phyloP scores from a whole-genome alignment of 2,329 filamentous ascomycete species.

The Scedosporium boydii region DNA sequence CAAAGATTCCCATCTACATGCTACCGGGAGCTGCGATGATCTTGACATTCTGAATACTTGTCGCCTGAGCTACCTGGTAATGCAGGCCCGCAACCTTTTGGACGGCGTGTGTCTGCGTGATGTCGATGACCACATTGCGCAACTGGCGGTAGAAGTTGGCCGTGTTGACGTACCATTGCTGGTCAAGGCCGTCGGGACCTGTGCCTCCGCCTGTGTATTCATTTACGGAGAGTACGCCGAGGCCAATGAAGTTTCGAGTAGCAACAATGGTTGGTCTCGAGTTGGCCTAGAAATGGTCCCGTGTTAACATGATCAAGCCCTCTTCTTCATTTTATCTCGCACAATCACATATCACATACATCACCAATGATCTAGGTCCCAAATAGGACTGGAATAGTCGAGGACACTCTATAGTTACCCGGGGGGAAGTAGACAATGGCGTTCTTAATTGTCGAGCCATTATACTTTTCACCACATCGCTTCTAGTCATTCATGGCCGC shows the following conservation, averaged over 20 bases:
- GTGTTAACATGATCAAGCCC: neutral
- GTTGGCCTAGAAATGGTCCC: slow-evolving; percentile 9
- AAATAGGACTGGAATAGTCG: too few relatives aligned
- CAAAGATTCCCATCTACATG: slow-evolving; percentile 14
- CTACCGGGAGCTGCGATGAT: slow-evolving; percentile 3
- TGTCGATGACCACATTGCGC: slow-evolving; percentile 12
- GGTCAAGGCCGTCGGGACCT: slow-evolving; percentile 7
- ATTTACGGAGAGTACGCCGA: slow-evolving; percentile 10
- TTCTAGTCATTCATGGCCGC: too few relatives aligned
- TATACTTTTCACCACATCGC: too few relatives aligned
- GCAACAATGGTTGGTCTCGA: slow-evolving; percentile 7
- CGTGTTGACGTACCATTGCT: slow-evolving; percentile 12
- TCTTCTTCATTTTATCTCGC: too few relatives aligned
- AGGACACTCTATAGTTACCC: too few relatives aligned
- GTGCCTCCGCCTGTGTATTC: slow-evolving; percentile 9
- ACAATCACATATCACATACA: too few relatives aligned
- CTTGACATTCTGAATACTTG: slow-evolving; percentile 14
- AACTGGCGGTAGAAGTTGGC: slow-evolving; percentile 11
- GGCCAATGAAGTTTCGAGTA: slow-evolving; percentile 6
- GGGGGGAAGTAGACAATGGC: too few relatives aligned
- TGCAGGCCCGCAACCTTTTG: slow-evolving; percentile 10
- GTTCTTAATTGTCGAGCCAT: too few relatives aligned
- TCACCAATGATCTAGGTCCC: too few relatives aligned
- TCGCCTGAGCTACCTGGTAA: slow-evolving; percentile 17
- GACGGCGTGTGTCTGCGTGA: neutral